Percentiles rank a stretch among this genome's conserved stretches.
These are phyloP conservation scores for Pichia sp. DNA, from an alignment of 1,139 yeast genomes.

Conservation along the genomic window DNA sequence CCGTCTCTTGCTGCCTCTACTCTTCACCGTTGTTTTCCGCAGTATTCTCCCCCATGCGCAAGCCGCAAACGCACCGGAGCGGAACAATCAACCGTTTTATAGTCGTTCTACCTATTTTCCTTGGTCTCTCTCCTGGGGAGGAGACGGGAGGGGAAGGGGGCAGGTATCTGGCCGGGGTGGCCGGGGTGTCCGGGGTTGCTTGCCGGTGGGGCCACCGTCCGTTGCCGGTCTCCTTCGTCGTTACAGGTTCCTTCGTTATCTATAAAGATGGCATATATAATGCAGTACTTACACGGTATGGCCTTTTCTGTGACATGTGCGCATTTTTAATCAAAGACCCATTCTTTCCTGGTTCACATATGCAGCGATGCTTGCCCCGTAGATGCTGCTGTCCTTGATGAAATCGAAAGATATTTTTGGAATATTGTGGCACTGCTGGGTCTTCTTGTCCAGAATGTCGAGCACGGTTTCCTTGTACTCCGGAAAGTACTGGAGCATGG, in stretches of 20 bases:
- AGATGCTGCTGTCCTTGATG: constrained; percentile 13
- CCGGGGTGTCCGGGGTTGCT: too few species aligned
- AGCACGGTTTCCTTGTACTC: constrained; percentile 12
- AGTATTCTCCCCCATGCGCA: neutral
- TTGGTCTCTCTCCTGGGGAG: too few species aligned
- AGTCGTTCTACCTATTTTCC: neutral
- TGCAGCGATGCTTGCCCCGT: constrained; percentile 17
- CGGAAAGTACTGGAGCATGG: constrained; percentile 15
- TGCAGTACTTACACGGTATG: neutral
- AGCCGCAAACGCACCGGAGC: neutral
- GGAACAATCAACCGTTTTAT: neutral
- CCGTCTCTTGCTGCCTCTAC: neutral
- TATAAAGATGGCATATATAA: neutral
- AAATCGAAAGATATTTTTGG: constrained; percentile 11
- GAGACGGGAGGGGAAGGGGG: too few species aligned
- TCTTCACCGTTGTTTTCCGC: neutral
- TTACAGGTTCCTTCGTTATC: neutral
- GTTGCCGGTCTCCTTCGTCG: neutral
- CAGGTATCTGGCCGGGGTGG: too few species aligned
- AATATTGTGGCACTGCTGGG: neutral
- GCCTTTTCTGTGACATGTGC: neutral
- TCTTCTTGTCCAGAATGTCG: neutral
- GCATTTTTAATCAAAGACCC: neutral
- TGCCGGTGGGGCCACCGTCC: neutral
- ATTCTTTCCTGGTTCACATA: constrained; percentile 4